A percentile compares a stretch with the other conserved stretches of the same genome.
These are phyloP conservation scores for Ramaria rubella DNA, from an alignment of 768 basidiomycete genomes.

Conservation along the genomic window DNA sequence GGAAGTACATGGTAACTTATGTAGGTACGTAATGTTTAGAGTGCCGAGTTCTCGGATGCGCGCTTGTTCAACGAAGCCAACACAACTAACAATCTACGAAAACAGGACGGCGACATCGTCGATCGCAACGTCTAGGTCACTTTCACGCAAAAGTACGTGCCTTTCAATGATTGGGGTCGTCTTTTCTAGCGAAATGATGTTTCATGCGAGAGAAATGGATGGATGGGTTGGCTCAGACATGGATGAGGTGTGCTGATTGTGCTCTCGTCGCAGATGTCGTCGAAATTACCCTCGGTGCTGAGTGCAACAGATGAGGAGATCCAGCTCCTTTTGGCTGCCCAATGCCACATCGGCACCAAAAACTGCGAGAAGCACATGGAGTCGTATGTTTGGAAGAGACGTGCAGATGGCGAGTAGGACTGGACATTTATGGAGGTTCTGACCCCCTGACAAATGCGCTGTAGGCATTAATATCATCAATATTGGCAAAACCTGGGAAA, in stretches of 20 bases:
- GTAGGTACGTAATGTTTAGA: neutral
- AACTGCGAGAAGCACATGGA: conserved; percentile 99
- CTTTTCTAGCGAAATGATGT: neutral
- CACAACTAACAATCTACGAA: conserved; percentile 7
- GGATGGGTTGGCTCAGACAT: neutral
- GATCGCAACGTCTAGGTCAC: conserved; percentile 7
- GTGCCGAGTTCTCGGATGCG: conserved; percentile 1
- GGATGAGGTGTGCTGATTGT: conserved; percentile 6
- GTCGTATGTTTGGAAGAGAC: conserved; percentile 95
- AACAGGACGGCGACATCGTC: conserved; percentile 6
- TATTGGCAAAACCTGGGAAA: conserved; percentile 99
- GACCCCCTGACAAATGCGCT: neutral
- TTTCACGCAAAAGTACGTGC: conserved; percentile 9
- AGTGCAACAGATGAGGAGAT: conserved; percentile 97
- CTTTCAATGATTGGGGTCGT: neutral
- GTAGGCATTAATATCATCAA: conserved; percentile 93
- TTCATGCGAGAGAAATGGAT: conserved; percentile 1
- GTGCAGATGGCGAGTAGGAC: conserved; percentile 74
- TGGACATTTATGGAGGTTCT: neutral
- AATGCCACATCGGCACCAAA: conserved; percentile 97
- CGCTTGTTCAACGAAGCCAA: conserved; percentile 1
- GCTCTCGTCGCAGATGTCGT: conserved; percentile 41
- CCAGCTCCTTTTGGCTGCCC: conserved; percentile 88
- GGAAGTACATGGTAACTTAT: too few species aligned
- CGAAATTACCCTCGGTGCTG: conserved; percentile 91